Conservation (phyloP, 345 rosid species). For the Noccaea caerulescens region DNA sequence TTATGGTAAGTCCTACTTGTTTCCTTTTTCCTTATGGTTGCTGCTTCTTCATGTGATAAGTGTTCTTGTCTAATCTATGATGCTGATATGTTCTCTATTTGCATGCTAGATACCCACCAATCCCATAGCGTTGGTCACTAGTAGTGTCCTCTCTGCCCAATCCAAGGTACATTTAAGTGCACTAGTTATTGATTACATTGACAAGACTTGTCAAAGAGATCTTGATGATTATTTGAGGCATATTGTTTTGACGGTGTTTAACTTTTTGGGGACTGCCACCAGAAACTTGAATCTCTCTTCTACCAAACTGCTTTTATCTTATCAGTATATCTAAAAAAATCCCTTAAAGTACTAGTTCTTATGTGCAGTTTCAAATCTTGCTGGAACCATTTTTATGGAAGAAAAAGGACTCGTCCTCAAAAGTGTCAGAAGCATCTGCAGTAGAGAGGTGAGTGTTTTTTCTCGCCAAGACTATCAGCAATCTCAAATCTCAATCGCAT, state of each 20-base stretch:
- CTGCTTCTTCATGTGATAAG: slow-evolving; percentile 20
- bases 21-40: slow-evolving; percentile 29
- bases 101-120: slow-evolving; percentile 72
- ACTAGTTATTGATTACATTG: background rate
- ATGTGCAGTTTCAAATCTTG: slow-evolving; percentile 64
- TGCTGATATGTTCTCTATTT: slow-evolving; percentile 17
- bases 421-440: slow-evolving; percentile 45
- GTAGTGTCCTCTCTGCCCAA: slow-evolving; percentile 73
- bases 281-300: slow-evolving; percentile 16
- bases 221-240: slow-evolving; percentile 8
- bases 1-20: slow-evolving; percentile 57
- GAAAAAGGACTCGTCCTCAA: slow-evolving; percentile 51
- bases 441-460: slow-evolving; percentile 57
- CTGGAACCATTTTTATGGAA: slow-evolving; percentile 83
- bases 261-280: background rate
- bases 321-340: background rate
- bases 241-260: background rate
- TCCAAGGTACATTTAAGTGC: slow-evolving; percentile 67
- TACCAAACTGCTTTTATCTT: slow-evolving; percentile 14
- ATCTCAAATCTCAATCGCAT: slow-evolving; percentile 13
- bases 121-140: slow-evolving; percentile 67
- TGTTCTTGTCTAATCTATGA: slow-evolving; percentile 22
- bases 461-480: background rate
- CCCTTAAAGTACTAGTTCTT: slow-evolving; percentile 13
- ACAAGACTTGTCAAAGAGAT: background rate